These are phyloP conservation scores for Pichia heedii DNA, from an alignment of 805 yeast species.

Conservation along the genomic window DNA sequence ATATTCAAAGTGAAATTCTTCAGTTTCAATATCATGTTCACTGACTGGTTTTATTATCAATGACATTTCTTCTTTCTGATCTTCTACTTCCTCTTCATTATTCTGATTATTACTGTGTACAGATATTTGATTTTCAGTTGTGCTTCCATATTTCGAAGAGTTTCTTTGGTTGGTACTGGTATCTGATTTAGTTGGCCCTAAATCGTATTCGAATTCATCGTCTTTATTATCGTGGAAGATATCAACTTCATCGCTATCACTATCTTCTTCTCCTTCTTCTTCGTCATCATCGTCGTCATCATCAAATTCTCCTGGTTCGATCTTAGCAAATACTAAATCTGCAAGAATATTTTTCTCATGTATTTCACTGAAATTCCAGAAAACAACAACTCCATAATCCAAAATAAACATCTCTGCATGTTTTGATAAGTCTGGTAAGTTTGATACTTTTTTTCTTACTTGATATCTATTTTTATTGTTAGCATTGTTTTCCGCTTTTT, in stretches of 20 bases:
- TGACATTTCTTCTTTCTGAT: slow-evolving; percentile 18
- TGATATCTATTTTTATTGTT: not conserved
- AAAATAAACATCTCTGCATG: slow-evolving; percentile 87
- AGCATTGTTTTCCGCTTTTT: not conserved
- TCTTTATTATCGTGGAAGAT: slow-evolving; percentile 4
- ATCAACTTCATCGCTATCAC: slow-evolving; percentile 25
- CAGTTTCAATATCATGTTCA: slow-evolving; percentile 89
- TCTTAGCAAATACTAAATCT: slow-evolving; percentile 67
- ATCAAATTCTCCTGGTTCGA: slow-evolving; percentile 35
- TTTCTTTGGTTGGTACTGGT: not conserved
- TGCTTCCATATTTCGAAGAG: not conserved
- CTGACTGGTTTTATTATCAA: slow-evolving; percentile 65
- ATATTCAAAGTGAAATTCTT: slow-evolving; percentile 73
- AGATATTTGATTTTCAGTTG: not conserved
- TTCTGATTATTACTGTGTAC: not conserved
- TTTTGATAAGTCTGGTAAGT: slow-evolving; percentile 39
- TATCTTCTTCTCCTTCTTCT: slow-evolving; percentile 26
- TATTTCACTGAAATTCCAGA: slow-evolving; percentile 90
- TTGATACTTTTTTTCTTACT: slow-evolving; percentile 12
- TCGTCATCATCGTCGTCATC: slow-evolving; percentile 32
- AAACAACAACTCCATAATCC: slow-evolving; percentile 92
- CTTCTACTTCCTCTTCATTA: slow-evolving; percentile 6
- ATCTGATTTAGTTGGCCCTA: not conserved
- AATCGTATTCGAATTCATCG: not conserved
- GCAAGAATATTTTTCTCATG: slow-evolving; percentile 93